phyloP scores from a whole-genome alignment of 495 filamentous ascomycete species.

The Cercophora newfieldiana region DNA sequence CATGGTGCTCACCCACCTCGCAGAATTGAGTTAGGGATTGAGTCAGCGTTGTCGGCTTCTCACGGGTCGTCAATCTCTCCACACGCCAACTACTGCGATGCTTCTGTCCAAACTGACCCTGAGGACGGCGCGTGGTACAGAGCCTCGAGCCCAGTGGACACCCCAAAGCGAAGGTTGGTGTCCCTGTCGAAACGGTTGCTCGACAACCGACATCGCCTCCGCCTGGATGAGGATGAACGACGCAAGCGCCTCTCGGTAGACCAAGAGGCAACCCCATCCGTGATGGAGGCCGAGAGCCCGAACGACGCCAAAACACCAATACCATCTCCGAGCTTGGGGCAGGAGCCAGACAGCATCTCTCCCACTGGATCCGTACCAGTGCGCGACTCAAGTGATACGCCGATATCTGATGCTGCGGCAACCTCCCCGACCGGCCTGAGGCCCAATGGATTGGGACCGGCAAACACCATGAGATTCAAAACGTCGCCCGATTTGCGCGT shows the following conservation, averaged over 20 bases:
- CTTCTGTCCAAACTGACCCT: conserved; percentile 51
- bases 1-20: conserved; percentile 24
- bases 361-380: conserved; percentile 9
- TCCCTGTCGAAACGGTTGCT: conserved; percentile 51
- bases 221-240: conserved; percentile 37
- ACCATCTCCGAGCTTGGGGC: conserved; percentile 22
- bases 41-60: conserved; percentile 20
- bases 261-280: conserved; percentile 19
- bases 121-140: conserved; percentile 48
- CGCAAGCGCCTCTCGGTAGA: conserved; percentile 26
- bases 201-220: conserved; percentile 44
- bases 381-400: conserved; percentile 24
- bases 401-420: conserved; percentile 28
- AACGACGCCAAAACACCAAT: conserved; percentile 18
- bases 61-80: conserved; percentile 35
- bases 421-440: conserved; percentile 15
- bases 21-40: conserved; percentile 21
- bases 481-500: conserved; percentile 49
- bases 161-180: conserved; percentile 43
- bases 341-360: conserved; percentile 21
- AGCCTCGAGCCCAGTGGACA: conserved; percentile 26
- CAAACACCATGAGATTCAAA: conserved; percentile 34
- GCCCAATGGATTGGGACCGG: conserved; percentile 13
- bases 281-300: conserved; percentile 40
- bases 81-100: conserved; percentile 45